These are phyloP conservation scores for Lodderomyces elongisporus DNA, from an alignment of 1,139 yeast species.

Conservation along the genomic window DNA sequence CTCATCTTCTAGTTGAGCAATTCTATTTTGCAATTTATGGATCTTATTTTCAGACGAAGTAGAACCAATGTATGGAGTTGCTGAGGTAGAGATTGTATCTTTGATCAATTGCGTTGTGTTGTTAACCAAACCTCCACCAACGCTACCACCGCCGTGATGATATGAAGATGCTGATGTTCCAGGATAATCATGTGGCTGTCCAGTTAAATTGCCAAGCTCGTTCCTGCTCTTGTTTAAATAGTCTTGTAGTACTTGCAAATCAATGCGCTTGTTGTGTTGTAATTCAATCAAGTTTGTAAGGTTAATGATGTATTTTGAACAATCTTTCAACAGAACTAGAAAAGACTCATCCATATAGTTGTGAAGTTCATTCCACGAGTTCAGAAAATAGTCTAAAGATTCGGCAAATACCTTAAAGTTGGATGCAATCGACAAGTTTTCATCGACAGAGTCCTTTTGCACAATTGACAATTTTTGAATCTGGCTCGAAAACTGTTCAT, in stretches of 20 bases:
- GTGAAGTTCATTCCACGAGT: slow-evolving; percentile 39
- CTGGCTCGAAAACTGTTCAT: slow-evolving; percentile 66
- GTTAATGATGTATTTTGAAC: slow-evolving; percentile 78
- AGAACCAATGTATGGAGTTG: slow-evolving; percentile 39
- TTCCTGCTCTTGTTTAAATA: slow-evolving; percentile 65
- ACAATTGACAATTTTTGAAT: slow-evolving; percentile 63
- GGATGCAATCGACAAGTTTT: slow-evolving; percentile 17
- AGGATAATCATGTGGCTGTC: slow-evolving; percentile 20
- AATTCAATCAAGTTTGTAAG: slow-evolving; percentile 72
- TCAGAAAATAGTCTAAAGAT: slow-evolving; percentile 47
- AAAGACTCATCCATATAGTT: slow-evolving; percentile 76
- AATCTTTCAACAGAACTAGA: slow-evolving; percentile 75
- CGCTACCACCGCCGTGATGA: slow-evolving; percentile 16
- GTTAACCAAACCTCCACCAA: slow-evolving; percentile 33
- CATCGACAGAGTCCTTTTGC: slow-evolving; percentile 10
- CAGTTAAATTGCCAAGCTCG: slow-evolving; percentile 59
- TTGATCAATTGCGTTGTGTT: slow-evolving; percentile 43
- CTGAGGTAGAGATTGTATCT: slow-evolving; percentile 44
- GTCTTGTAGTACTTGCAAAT: slow-evolving; percentile 79
- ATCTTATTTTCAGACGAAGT: slow-evolving; percentile 33
- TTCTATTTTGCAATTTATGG: slow-evolving; percentile 28
- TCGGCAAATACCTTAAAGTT: slow-evolving; percentile 40
- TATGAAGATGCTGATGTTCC: slow-evolving; percentile 5
- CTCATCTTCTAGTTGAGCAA: slow-evolving; percentile 42
- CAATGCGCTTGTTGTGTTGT: slow-evolving; percentile 88